phyloP scores from a whole-genome alignment of 352 stramenopile species.

The Globisporangium mamillatum region DNA sequence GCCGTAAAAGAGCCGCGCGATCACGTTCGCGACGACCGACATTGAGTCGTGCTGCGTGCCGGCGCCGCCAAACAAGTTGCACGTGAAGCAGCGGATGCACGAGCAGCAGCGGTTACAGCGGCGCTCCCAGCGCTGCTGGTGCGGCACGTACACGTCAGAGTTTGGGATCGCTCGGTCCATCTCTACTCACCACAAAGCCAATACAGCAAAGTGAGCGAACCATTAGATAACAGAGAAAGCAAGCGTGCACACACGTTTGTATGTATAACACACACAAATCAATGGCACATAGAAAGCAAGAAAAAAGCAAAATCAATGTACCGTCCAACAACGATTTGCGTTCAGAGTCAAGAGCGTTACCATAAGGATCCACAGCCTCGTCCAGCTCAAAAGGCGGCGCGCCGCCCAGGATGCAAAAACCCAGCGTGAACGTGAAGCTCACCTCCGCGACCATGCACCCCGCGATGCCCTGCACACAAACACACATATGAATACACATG shows the following conservation, averaged over 20 bases:
- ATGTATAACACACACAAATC: conserved; percentile 5
- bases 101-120: conserved; percentile 73
- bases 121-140: conserved; percentile 71
- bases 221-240: not conserved
- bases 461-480: conserved; percentile 37
- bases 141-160: conserved; percentile 82
- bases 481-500: not conserved
- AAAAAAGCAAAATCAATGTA: conserved; percentile 26
- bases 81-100: conserved; percentile 84
- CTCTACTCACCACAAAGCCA: conserved; percentile 25
- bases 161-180: conserved; percentile 55
- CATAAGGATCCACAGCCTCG: conserved; percentile 41
- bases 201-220: not conserved
- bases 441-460: conserved; percentile 62
- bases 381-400: conserved; percentile 29
- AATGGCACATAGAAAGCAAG: conserved; percentile 12
- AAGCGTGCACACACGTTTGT: not conserved
- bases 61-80: conserved; percentile 81
- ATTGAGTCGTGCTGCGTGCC: conserved; percentile 86
- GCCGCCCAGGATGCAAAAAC: conserved; percentile 65
- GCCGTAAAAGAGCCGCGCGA: conserved; percentile 83
- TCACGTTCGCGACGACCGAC: conserved; percentile 83
- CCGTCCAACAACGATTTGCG: conserved; percentile 73
- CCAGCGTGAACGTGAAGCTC: conserved; percentile 67
- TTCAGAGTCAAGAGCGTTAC: conserved; percentile 73